Percentiles rank a stretch among this genome's conserved stretches.
These are phyloP conservation scores for Pyrus betulifolia DNA, from an alignment of 306 rosid genomes.

Conservation along the genomic window DNA sequence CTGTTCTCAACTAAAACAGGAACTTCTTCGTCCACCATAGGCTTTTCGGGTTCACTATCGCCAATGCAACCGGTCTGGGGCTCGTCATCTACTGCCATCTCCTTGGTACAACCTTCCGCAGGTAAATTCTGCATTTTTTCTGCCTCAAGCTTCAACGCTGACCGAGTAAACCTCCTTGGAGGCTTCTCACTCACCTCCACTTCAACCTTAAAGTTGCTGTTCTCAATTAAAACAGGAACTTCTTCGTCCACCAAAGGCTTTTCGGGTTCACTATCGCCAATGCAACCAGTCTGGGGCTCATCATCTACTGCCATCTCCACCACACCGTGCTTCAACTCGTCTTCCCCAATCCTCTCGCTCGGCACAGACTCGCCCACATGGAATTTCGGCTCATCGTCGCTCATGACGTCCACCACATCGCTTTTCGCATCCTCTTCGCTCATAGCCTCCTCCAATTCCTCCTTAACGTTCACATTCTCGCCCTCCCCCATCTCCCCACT, in stretches of 20 bases:
- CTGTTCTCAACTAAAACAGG: neutral
- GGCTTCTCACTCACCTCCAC: conserved; percentile 17
- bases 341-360: neutral
- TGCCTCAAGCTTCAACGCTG: conserved; percentile 40
- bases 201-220: neutral
- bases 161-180: conserved; percentile 54
- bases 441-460: conserved; percentile 11
- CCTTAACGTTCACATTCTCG: conserved; percentile 7
- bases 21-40: neutral
- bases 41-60: neutral
- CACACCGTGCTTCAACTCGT: conserved; percentile 14
- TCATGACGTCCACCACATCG: conserved; percentile 56
- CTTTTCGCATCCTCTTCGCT: conserved; percentile 74
- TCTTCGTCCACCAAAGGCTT: neutral
- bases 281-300: conserved; percentile 11
- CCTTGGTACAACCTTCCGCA: neutral
- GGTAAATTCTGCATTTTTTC: conserved; percentile 17
- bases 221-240: neutral
- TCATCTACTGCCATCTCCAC: conserved; percentile 1
- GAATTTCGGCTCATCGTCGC: conserved; percentile 64
- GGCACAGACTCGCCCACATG: conserved; percentile 11
- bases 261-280: neutral
- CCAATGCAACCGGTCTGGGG: conserved; percentile 6
- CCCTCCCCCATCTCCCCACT: conserved; percentile 1
- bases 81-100: conserved; percentile 8